Evolutionary conservation across 2,329 filamentous ascomycete species (phyloP).

Genomic region (Metarhizium robertsii): DNA sequence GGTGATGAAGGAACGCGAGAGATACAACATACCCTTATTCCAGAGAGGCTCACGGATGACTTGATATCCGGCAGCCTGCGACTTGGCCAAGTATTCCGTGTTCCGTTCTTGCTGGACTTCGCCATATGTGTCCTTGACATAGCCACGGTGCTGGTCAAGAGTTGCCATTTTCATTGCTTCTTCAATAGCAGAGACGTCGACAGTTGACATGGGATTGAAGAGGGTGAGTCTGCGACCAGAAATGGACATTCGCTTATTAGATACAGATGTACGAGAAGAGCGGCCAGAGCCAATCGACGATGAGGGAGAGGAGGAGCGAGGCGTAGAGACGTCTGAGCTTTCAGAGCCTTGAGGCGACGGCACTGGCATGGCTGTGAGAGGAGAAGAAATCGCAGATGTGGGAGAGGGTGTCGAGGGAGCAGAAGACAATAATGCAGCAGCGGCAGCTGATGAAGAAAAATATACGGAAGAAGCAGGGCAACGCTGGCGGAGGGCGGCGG

Average conservation of each 20-base stretch:
- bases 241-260: slow-evolving; percentile 41
- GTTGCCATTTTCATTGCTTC: slow-evolving; percentile 50
- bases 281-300: slow-evolving; percentile 36
- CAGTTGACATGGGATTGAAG: slow-evolving; percentile 45
- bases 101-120: slow-evolving; percentile 44
- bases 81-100: slow-evolving; percentile 44
- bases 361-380: slow-evolving; percentile 17
- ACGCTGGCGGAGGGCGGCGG: slow-evolving; percentile 1
- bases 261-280: slow-evolving; percentile 40
- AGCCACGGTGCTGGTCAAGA: slow-evolving; percentile 52
- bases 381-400: slow-evolving; percentile 6
- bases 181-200: slow-evolving; percentile 49
- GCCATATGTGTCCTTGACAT: slow-evolving; percentile 45
- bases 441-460: slow-evolving; percentile 1
- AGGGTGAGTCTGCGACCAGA: slow-evolving; percentile 41
- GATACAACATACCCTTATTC: slow-evolving; percentile 47
- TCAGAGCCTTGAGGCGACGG: slow-evolving; percentile 32
- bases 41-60: slow-evolving; percentile 52
- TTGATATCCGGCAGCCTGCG: slow-evolving; percentile 49
- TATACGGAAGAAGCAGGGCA: slow-evolving; percentile 3
- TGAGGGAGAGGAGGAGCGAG: slow-evolving; percentile 43
- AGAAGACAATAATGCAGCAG: neutral
- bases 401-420: slow-evolving; percentile 5
- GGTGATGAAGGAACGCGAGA: neutral
- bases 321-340: slow-evolving; percentile 43